Evolutionary conservation across 2,329 filamentous ascomycete genomes (phyloP), one percentile per base, ranked within the genome.

Genomic region (Acrocalymma vagum): DNA sequence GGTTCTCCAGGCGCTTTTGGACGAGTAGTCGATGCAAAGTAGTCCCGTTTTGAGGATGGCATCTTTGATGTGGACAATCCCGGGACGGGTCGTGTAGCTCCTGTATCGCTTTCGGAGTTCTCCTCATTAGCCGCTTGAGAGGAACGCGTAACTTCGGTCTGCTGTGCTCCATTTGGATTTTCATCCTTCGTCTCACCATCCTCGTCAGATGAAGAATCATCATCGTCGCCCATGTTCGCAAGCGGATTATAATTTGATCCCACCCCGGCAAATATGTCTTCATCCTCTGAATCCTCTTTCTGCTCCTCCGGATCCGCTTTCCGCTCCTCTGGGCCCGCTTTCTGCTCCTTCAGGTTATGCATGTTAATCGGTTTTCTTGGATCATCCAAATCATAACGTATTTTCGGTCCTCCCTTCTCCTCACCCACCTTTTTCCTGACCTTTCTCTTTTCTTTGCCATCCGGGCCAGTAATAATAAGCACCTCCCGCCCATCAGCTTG

Each of bases 371-470:
- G 60, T 22, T 64, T 78, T 31, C 74, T 71, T 3, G 65, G 67
- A 41, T 72, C 65, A 45, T 78, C 75, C 36, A 75, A 62, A 9
- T 74, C 72, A 40, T 72, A 66, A 9, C 72, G 63, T 9, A 77
- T 53, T n/a, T 64, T 63, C 46, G 51, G 58, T 14, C 36, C 15
- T 6, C 60, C 51, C 21, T 58, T 40, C 13, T 65, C 62, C 10
- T 63, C 63, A 69, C 69, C 29, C 43, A 62, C 70, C 37, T 78
- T 64, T 71, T 82, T 84, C 46, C 79, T 73, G 13, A 82, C 73
- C 60, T 84, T 85, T 46, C 79, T 74, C 65, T 85, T 86, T 36
- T 80, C 78, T 26, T 79, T 82, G 10, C 83, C 83, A 38, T 85
- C 73, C 14, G 77, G 75, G 48, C 83, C 81, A 6, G 78, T 79